Evolutionary conservation across 2,329 filamentous ascomycete genomes (phyloP), one percentile per base, ranked within the genome.

Genomic region (Colletotrichum sp.): DNA sequence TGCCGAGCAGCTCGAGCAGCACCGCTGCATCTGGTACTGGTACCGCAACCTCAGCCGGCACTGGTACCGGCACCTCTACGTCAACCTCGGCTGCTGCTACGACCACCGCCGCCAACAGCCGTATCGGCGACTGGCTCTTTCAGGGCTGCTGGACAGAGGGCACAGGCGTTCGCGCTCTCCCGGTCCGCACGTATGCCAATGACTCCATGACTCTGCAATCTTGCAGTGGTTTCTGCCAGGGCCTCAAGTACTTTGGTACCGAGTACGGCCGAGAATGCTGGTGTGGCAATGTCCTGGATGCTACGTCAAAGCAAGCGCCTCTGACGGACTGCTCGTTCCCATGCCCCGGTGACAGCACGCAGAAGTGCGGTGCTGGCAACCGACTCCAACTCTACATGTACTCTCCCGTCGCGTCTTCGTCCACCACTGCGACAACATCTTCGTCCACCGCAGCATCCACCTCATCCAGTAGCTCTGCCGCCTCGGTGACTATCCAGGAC

Each of bases 191-290:
- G 5, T 82, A 80, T 57, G 79, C 84, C 8, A 76, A 81, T 36
- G 81, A 85, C 36, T 79, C 77, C 57, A 84, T 85, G 84, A 84
- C 83, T 0, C 82, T 86, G 4, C 83, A 85, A 24, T 77, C 68
- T 3, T 84, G 84, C 36, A 81, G 82, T 1, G 57, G 72, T 1
- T 84, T 82, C 68, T 85, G 84, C 18, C 74, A 79, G 3, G 79
- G 78, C 4, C 82, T 75, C 26, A 77, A 68, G 0, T 85, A 82
- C 72, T 85, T 85, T 62, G 84, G 83, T 1, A 72, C 78, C 5
- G 83, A 85, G 32, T 86, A 85, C 36, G 84, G 82, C 5, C 70
- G 83, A 0, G 84, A 87, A 70, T 87, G 85, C 60, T 87, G 82
- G 65, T 87, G 85, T 34, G 85, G 85, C 1, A 81, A 85, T 26